Evolutionary conservation across 2,329 filamentous ascomycete species (phyloP).

Genomic region (Aspergillus sp.): DNA sequence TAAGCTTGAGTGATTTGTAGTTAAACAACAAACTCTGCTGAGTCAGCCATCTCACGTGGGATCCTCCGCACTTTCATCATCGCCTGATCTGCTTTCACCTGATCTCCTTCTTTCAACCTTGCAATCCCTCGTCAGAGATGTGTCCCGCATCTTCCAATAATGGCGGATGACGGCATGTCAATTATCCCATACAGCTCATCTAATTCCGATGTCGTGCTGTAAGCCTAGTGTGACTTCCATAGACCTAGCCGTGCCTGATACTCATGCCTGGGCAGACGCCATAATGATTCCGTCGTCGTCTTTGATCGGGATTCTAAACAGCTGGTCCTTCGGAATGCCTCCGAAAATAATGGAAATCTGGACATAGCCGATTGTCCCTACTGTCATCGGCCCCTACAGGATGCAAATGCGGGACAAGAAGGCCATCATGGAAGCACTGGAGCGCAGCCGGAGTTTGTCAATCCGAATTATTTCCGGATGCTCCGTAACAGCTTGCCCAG

Average conservation of each 20-base stretch:
- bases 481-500: constrained; percentile 62
- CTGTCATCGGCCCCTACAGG: constrained; percentile 72
- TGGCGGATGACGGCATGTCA: constrained; percentile 42
- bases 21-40: not conserved
- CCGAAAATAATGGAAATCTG: constrained; percentile 49
- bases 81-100: not conserved
- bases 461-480: constrained; percentile 94
- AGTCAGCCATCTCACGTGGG: constrained; percentile 18
- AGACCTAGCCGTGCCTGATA: constrained; percentile 9
- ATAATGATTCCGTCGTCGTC: constrained; percentile 88
- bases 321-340: constrained; percentile 72
- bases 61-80: constrained; percentile 12
- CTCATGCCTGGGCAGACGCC: constrained; percentile 62
- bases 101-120: not conserved
- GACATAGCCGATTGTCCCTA: constrained; percentile 78
- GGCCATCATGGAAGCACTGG: constrained; percentile 28
- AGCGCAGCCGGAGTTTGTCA: constrained; percentile 68
- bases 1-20: no score
- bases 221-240: constrained; percentile 19
- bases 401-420: constrained; percentile 43
- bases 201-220: constrained; percentile 47
- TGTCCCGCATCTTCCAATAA: constrained; percentile 19
- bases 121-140: constrained; percentile 10
- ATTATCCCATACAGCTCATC: constrained; percentile 43
- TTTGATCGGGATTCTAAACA: constrained; percentile 82